Evolutionary conservation across 108 stramenopile genomes (phyloP).

Genomic region (Cyclotella kingstonii): DNA sequence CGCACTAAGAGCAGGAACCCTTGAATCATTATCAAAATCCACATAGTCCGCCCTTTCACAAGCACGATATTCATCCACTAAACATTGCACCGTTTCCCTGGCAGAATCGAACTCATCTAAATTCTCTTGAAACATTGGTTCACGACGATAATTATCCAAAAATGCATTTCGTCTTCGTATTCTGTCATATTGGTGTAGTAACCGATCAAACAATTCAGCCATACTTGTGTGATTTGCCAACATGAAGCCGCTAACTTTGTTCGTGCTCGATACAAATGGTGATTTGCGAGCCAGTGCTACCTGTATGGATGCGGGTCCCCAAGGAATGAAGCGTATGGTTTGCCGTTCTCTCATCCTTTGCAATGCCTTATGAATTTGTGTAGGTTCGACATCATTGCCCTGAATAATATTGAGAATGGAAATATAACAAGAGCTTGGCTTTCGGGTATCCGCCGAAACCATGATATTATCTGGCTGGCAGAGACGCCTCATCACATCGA

Average conservation of each 20-base stretch:
- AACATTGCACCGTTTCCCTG: constrained; percentile 90
- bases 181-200: constrained; percentile 89
- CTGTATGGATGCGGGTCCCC: constrained; percentile 98
- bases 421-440: constrained; percentile 93
- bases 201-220: constrained; percentile 91
- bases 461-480: constrained; percentile 99
- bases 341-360: constrained; percentile 96
- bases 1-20: constrained; percentile 11
- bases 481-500: constrained; percentile 98
- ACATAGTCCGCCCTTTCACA: constrained; percentile 97
- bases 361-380: constrained; percentile 97
- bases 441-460: constrained; percentile 93
- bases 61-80: constrained; percentile 97
- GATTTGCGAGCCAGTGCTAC: constrained; percentile 96
- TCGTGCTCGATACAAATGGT: constrained; percentile 87
- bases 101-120: constrained; percentile 97
- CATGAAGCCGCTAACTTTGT: constrained; percentile 97
- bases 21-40: constrained; percentile 65
- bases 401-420: constrained; percentile 99
- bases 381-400: constrained; percentile 95
- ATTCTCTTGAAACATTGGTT: constrained; percentile 95
- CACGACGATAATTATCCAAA: constrained; percentile 93
- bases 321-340: constrained; percentile 94
- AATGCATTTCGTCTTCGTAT: constrained; percentile 96
- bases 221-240: constrained; percentile 98